phyloP scores from a whole-genome alignment of 345 rosid genomes.

The Moricandia arvensis region DNA sequence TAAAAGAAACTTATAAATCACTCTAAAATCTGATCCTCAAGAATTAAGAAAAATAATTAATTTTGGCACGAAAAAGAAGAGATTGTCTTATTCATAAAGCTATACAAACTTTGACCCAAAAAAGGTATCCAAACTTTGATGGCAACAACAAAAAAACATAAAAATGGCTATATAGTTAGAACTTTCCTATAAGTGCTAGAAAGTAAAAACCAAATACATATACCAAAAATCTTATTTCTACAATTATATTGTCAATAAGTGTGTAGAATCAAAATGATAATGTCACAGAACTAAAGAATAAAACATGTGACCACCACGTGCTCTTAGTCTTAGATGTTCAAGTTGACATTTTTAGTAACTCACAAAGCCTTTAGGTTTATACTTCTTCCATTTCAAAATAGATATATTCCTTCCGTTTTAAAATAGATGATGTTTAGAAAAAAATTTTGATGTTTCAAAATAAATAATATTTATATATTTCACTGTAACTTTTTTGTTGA shows the following conservation, averaged over 20 bases:
- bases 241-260: neutral
- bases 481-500: too few species aligned
- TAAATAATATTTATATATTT: too few species aligned
- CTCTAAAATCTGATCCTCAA: neutral
- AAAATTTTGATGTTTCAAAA: too few species aligned
- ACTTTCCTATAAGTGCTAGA: neutral
- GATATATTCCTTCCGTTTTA: too few species aligned
- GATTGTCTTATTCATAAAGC: neutral
- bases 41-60: neutral
- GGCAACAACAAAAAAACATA: neutral
- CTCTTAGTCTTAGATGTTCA: neutral
- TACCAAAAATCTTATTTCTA: neutral
- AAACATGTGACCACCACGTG: neutral
- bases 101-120: neutral
- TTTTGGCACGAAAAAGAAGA: neutral
- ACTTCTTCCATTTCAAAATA: too few species aligned
- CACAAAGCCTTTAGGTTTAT: neutral
- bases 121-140: neutral
- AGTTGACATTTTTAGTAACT: neutral
- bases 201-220: neutral
- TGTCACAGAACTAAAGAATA: neutral
- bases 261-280: conserved; percentile 8
- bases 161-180: neutral
- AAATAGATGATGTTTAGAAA: too few species aligned
- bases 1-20: neutral